A percentile compares a stretch with the other conserved stretches of the same genome.
Evolutionary conservation across 805 yeast genomes (phyloP).

Genomic region (Candida parachauliodes): DNA sequence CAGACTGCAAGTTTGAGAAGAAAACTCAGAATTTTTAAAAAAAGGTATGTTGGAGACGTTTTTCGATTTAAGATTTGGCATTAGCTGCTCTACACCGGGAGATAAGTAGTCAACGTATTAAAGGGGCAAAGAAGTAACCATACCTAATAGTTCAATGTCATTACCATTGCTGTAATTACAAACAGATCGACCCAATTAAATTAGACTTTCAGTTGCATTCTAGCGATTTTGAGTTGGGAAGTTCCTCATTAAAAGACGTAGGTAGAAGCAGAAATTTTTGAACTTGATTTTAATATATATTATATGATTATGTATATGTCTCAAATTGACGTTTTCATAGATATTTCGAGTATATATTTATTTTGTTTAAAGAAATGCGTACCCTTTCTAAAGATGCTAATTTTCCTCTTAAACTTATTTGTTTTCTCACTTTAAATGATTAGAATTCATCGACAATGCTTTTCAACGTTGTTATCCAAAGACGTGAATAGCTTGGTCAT

Average conservation of each 20-base stretch:
- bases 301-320: neutral
- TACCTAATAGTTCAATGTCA: no score
- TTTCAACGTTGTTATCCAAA: conserved; percentile 8
- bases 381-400: no score
- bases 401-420: neutral
- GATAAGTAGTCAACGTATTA: neutral
- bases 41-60: neutral
- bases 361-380: no score
- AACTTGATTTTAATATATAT: no score
- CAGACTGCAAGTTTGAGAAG: neutral
- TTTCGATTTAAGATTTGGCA: neutral
- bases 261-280: neutral
- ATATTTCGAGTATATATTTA: neutral
- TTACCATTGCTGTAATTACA: no score
- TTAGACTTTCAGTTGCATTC: neutral
- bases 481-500: conserved; percentile 8
- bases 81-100: neutral
- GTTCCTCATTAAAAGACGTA: neutral
- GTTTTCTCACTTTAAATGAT: no score
- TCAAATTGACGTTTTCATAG: neutral
- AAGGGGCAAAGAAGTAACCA: neutral
- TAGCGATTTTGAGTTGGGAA: neutral
- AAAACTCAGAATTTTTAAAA: neutral
- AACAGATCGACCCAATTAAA: no score
- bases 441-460: neutral